Evolutionary conservation across 2,329 filamentous ascomycete genomes (phyloP), one percentile per base, ranked within the genome.

Genomic region (Coniella lustricola): DNA sequence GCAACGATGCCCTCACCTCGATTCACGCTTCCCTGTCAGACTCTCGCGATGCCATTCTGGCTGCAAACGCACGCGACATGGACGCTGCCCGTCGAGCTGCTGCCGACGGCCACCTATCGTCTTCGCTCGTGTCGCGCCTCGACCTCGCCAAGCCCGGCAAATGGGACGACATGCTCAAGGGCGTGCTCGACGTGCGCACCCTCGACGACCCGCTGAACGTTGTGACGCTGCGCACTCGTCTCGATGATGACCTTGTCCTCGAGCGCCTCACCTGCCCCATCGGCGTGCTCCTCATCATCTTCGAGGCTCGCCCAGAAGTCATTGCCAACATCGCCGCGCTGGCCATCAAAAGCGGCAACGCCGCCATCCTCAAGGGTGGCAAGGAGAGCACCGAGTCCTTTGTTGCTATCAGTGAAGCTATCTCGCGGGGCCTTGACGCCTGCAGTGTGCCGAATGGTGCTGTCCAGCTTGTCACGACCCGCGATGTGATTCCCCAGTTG

Each of bases 371-470:
- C 53, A 98, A 98, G 75, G 91, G 90, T 53, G 93, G 93, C 55
- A 95, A 95, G 65, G 93, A 98, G 68, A 96, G 90, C 1, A 93
- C 85, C 17, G 82, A 94, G 63, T 95, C 90, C n/a, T 97, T 98
- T 65, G 77, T 90, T 52, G 85, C 90, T 57, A 97, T 98, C 60
- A 87, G 91, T 7, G 79, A 75, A 31, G 85, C 87, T 62, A 94
- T 98, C 59, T 90, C 89, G 1, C 67, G 77, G 37, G 90, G 90
- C 9, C 78, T 97, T 12, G 74, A 77, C 16, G 67, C 68, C 21
- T 90, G 88, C 3, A 66, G 77, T 45, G 90, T 97, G 9, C 90
- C 93, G 49, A 86, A 89, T 59, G 83, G 80, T 40, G 90, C 91
- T 48, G 83, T 98, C 52, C 93, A 98, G 67, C 84, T 98, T 21